Percentiles rank a stretch among this genome's conserved stretches.
phyloP scores from a whole-genome alignment of 805 yeast genomes.

The Blastobotrys robertii region DNA sequence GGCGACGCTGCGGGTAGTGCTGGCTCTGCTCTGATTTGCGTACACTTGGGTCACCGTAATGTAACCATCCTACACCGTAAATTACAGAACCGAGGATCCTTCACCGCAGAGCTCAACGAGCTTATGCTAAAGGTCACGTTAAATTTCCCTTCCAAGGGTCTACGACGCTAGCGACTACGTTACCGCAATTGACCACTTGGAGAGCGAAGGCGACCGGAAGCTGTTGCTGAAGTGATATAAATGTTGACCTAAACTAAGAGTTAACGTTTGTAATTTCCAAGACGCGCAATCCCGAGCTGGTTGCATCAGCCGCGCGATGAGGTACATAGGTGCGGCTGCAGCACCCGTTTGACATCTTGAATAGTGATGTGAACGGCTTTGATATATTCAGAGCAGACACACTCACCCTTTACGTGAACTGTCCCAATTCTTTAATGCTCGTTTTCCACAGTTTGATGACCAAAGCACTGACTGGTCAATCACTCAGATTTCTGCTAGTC shows the following conservation, averaged over 20 bases:
- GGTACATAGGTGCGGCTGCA: no score
- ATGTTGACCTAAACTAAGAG: no score
- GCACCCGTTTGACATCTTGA: no score
- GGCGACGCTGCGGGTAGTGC: slow-evolving; percentile 96
- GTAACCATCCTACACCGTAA: slow-evolving; percentile 65
- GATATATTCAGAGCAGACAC: neutral
- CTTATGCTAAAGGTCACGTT: slow-evolving; percentile 40
- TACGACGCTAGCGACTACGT: slow-evolving; percentile 56
- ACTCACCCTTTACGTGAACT: neutral
- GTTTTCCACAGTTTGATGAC: no score
- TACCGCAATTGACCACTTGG: slow-evolving; percentile 51
- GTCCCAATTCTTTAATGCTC: no score
- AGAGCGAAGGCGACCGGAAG: slow-evolving; percentile 63
- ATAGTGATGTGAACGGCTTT: neutral
- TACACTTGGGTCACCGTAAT: slow-evolving; percentile 46
- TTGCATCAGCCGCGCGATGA: neutral
- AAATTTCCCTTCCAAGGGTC: slow-evolving; percentile 42
- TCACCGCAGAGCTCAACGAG: slow-evolving; percentile 33
- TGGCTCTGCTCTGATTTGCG: slow-evolving; percentile 57
- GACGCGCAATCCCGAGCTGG: neutral
- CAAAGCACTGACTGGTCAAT: no score
- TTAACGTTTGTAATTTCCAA: neutral
- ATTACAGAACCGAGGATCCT: slow-evolving; percentile 40
- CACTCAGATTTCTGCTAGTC: no score
- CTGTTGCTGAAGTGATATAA: slow-evolving; percentile 39